These are phyloP conservation scores for Termitomyces sp. DNA, from an alignment of 768 basidiomycete genomes.

Conservation along the genomic window DNA sequence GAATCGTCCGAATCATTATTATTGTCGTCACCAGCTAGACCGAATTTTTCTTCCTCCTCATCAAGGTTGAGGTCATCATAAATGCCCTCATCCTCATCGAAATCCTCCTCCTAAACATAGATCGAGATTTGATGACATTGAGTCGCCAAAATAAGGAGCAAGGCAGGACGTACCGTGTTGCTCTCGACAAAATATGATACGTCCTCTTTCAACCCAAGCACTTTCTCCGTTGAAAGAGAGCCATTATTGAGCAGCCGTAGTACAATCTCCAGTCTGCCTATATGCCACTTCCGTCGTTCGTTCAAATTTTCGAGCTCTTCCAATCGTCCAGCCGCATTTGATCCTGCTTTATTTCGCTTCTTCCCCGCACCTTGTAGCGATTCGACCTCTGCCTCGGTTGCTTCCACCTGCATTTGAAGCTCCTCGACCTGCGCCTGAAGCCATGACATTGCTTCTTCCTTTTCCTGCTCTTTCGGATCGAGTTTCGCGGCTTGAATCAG, in stretches of 20 bases:
- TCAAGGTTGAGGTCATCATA: conserved; percentile 98
- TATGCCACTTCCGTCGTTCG: conserved; percentile 95
- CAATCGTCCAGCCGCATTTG: conserved; percentile 63
- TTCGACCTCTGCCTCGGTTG: conserved; percentile 94
- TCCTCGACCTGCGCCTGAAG: conserved; percentile 88
- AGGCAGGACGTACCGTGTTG: conserved; percentile 71
- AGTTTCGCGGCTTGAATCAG: conserved; percentile 91
- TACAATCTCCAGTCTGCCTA: conserved; percentile 88
- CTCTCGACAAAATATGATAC: conserved; percentile 95
- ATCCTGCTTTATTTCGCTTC: conserved; percentile 77
- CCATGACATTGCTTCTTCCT: conserved; percentile 87
- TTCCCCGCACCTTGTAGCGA: conserved; percentile 75
- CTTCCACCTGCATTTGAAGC: conserved; percentile 89
- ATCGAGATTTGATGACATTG: conserved; percentile 19
- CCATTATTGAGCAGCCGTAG: conserved; percentile 93
- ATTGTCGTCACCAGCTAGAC: conserved; percentile 68
- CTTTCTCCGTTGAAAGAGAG: conserved; percentile 77
- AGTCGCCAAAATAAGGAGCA: conserved; percentile 3
- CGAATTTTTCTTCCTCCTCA: conserved; percentile 94
- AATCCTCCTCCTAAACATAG: conserved; percentile 81
- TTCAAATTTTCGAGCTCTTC: conserved; percentile 87
- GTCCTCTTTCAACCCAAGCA: conserved; percentile 84
- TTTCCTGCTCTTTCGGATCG: conserved; percentile 97
- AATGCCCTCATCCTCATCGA: conserved; percentile 95
- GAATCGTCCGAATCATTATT: conserved; percentile 69